phyloP scores from a whole-genome alignment of 2,329 filamentous ascomycete species.

The Phyllosticta citribraziliensis region DNA sequence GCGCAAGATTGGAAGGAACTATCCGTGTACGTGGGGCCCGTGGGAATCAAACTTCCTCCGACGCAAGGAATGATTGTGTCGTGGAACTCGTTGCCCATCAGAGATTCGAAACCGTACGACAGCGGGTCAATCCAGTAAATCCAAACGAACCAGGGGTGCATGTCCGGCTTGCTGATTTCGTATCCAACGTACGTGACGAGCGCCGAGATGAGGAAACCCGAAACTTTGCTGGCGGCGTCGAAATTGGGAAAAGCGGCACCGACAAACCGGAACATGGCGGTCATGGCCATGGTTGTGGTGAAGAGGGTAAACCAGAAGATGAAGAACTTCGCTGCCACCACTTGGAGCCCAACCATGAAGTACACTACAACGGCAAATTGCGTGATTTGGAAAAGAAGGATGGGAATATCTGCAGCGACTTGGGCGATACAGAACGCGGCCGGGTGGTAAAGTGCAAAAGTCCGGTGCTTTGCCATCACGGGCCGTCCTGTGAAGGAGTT shows the following conservation, averaged over 20 bases:
- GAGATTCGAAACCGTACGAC: constrained; percentile 10
- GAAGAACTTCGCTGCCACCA: constrained; percentile 67
- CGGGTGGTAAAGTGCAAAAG: constrained; percentile 83
- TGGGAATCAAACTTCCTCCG: constrained; percentile 41
- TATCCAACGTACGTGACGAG: constrained; percentile 57
- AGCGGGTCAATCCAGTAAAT: constrained; percentile 40
- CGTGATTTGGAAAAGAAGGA: constrained; percentile 49
- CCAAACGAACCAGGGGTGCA: constrained; percentile 46
- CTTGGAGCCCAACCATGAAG: constrained; percentile 71
- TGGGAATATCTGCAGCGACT: constrained; percentile 48
- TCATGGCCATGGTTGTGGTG: constrained; percentile 62
- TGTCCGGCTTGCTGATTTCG: constrained; percentile 36
- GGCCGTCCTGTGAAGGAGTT: constrained; percentile 51
- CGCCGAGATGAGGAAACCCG: constrained; percentile 45
- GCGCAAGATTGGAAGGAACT: constrained; percentile 42
- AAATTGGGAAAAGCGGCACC: constrained; percentile 56
- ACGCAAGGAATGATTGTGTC: constrained; percentile 38
- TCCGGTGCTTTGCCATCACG: constrained; percentile 78
- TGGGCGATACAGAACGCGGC: constrained; percentile 66
- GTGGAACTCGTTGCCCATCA: constrained; percentile 12
- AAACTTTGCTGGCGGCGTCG: constrained; percentile 47
- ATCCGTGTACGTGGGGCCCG: constrained; percentile 38
- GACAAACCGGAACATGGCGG: constrained; percentile 70
- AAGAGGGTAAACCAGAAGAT: constrained; percentile 68
- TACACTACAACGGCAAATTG: constrained; percentile 58